Conservation (phyloP, 768 basidiomycete species). For the Tulasnella sp. region DNA sequence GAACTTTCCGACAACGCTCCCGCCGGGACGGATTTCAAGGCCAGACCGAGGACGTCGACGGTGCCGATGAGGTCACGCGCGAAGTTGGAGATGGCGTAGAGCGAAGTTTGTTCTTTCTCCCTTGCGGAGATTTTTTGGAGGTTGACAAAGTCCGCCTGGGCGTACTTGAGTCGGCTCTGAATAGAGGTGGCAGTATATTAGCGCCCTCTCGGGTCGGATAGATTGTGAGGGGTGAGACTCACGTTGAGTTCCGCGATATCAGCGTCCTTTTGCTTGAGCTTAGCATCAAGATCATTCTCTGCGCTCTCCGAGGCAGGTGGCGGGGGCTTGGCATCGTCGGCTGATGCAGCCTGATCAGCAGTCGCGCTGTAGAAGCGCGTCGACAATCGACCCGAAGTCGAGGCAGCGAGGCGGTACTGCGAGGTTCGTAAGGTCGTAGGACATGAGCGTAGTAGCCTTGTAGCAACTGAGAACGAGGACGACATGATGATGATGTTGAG, state of each 20-base stretch:
- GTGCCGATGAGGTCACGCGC: slow-evolving; percentile 81
- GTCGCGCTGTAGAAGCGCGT: slow-evolving; percentile 6
- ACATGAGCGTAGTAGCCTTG: neutral
- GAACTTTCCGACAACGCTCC: slow-evolving; percentile 11
- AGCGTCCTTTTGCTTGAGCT: slow-evolving; percentile 69
- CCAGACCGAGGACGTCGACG: slow-evolving; percentile 79
- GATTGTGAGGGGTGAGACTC: slow-evolving; percentile 23
- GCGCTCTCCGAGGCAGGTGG: neutral
- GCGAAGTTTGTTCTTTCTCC: slow-evolving; percentile 85
- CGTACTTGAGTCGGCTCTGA: slow-evolving; percentile 80
- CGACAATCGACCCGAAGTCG: neutral
- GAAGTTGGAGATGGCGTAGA: slow-evolving; percentile 88
- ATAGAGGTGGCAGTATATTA: slow-evolving; percentile 6
- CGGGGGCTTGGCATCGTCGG: neutral
- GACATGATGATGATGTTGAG: slow-evolving; percentile 10
- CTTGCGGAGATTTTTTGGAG: slow-evolving; percentile 82
- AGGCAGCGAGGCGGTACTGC: neutral
- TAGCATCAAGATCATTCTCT: slow-evolving; percentile 21
- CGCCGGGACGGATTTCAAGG: slow-evolving; percentile 52
- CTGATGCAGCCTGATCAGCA: neutral
- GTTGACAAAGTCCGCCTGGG: slow-evolving; percentile 93
- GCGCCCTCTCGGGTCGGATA: neutral
- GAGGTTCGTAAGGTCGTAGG: slow-evolving; percentile 1
- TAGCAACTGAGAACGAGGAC: neutral
- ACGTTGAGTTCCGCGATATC: slow-evolving; percentile 81